phyloP scores from a whole-genome alignment of 2,329 filamentous ascomycete species.

The Colletotrichum tanaceti region DNA sequence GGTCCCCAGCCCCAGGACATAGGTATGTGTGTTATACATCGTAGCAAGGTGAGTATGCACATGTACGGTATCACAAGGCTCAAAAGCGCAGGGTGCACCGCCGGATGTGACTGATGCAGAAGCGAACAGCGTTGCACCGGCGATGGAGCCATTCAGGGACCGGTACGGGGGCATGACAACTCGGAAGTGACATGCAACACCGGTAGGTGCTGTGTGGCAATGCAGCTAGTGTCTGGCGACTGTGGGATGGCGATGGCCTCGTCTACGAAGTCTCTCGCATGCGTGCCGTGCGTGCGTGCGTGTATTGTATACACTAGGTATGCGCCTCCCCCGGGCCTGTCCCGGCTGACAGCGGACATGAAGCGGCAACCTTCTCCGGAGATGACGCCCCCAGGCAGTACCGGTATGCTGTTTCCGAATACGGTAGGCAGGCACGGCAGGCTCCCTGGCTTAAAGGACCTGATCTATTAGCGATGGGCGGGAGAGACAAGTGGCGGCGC shows the following conservation, averaged over 20 bases:
- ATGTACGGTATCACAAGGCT: neutral
- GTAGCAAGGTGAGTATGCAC: too few relatives aligned
- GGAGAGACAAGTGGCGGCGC: constrained; percentile 25
- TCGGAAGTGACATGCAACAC: neutral
- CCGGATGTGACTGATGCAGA: neutral
- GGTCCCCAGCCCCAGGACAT: neutral
- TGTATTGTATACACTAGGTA: neutral
- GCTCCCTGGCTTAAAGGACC: too few relatives aligned
- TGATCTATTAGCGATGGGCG: too few relatives aligned
- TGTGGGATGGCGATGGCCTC: constrained; percentile 16
- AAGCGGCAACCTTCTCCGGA: too few relatives aligned
- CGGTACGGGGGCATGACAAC: neutral
- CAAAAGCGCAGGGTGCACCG: neutral
- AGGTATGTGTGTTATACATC: too few relatives aligned
- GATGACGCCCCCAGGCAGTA: too few relatives aligned
- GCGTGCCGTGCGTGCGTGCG: constrained; percentile 1
- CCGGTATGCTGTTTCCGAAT: too few relatives aligned
- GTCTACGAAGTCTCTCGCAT: constrained; percentile 14
- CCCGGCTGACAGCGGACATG: too few relatives aligned
- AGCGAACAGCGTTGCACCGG: neutral
- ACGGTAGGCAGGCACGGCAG: too few relatives aligned
- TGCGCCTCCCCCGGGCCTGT: constrained; percentile 14
- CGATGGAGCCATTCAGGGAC: neutral
- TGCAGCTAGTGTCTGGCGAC: constrained; percentile 13
- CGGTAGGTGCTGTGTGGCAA: neutral